A percentile compares a stretch with the other conserved stretches of the same genome.
These are phyloP conservation scores for Neurospora sp. DNA, from an alignment of 495 filamentous ascomycete genomes.

Conservation along the genomic window DNA sequence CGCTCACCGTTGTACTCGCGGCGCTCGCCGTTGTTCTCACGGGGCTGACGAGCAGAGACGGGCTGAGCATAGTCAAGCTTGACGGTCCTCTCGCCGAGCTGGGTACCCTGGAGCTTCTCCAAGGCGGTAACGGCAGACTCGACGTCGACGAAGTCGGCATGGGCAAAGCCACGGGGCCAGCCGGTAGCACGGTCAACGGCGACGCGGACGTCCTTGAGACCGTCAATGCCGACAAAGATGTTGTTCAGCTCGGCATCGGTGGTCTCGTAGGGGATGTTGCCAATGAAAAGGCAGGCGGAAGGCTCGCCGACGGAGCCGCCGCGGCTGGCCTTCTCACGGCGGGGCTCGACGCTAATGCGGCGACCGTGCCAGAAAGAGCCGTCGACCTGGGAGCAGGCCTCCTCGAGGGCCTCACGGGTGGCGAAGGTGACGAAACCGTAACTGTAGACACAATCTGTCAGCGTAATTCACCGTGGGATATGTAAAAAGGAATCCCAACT, in stretches of 20 bases:
- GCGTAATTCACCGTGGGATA: not conserved
- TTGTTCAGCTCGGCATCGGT: constrained; percentile 78
- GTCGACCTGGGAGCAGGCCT: constrained; percentile 57
- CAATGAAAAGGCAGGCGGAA: constrained; percentile 68
- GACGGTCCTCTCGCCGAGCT: constrained; percentile 56
- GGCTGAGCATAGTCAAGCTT: constrained; percentile 50
- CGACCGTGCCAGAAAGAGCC: constrained; percentile 72
- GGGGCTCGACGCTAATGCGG: constrained; percentile 49
- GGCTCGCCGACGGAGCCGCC: constrained; percentile 24
- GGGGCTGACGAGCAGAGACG: not conserved
- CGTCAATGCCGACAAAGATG: constrained; percentile 61
- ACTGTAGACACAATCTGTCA: constrained; percentile 31
- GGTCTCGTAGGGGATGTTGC: constrained; percentile 84
- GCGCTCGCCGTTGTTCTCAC: not conserved
- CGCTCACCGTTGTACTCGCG: not conserved
- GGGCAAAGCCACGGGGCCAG: constrained; percentile 78
- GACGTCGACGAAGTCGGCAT: constrained; percentile 71
- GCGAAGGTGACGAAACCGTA: constrained; percentile 72
- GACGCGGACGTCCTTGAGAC: constrained; percentile 73
- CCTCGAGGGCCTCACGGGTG: constrained; percentile 39
- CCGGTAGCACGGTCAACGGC: constrained; percentile 85
- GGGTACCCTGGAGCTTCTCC: constrained; percentile 44
- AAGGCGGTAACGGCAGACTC: constrained; percentile 48
- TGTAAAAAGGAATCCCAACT: constrained; percentile 19
- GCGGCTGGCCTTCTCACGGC: constrained; percentile 10